These are phyloP conservation scores for Fusarium newnesense DNA, from an alignment of 2,329 filamentous ascomycete genomes.

Conservation along the genomic window DNA sequence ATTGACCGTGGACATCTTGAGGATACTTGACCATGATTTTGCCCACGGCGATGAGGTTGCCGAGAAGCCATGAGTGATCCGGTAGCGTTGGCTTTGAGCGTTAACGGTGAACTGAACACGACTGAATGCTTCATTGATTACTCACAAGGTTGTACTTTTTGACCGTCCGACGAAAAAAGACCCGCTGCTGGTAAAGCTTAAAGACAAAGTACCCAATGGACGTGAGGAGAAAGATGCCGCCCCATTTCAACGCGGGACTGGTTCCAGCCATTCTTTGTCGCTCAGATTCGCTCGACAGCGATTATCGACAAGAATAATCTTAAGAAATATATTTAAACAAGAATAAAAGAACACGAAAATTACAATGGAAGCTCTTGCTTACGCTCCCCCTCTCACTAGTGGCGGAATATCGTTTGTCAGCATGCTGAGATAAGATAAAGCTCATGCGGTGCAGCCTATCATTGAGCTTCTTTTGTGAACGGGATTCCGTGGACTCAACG, in stretches of 20 bases:
- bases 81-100: background rate
- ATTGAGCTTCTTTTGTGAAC: background rate
- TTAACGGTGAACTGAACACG: background rate
- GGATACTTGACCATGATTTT: background rate
- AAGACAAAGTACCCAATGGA: background rate
- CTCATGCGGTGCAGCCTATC: background rate
- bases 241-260: background rate
- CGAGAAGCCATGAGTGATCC: background rate
- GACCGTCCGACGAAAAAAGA: background rate
- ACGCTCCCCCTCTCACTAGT: background rate
- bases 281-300: accelerated
- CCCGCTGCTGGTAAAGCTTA: background rate
- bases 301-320: background rate
- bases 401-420: background rate
- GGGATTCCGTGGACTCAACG: background rate
- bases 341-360: background rate
- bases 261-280: background rate
- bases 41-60: background rate
- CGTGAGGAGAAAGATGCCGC: background rate
- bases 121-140: accelerated
- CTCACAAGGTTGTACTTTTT: background rate
- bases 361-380: background rate
- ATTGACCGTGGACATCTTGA: background rate
- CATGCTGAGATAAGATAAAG: background rate
- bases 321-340: accelerated